Evolutionary conservation across 2,329 filamentous ascomycete species (phyloP).

Genomic region (Talaromyces sp.): DNA sequence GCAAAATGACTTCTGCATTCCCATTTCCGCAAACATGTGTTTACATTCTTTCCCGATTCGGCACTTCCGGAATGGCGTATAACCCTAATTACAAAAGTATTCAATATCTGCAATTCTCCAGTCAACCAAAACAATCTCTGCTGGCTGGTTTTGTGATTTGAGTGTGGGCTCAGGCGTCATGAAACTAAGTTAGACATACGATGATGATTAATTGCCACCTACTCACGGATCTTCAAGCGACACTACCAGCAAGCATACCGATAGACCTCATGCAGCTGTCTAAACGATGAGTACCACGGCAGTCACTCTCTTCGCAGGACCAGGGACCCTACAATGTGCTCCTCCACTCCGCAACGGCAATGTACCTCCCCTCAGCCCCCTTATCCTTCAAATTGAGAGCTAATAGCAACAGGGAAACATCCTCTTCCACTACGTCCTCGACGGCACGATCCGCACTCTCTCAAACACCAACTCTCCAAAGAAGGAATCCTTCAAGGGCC

Average conservation of each 20-base stretch:
- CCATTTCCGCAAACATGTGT: slow-evolving; percentile 19
- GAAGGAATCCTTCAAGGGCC: slow-evolving; percentile 66
- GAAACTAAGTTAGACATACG: neutral
- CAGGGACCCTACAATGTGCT: slow-evolving; percentile 31
- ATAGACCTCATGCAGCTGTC: slow-evolving; percentile 6
- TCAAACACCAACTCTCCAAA: slow-evolving; percentile 63
- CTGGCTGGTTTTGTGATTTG: neutral
- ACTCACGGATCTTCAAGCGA: neutral
- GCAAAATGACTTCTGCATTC: slow-evolving; percentile 12
- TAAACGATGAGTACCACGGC: slow-evolving; percentile 25
- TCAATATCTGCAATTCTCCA: neutral
- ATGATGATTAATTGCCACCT: neutral
- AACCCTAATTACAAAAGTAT: slow-evolving; percentile 13
- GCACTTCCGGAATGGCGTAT: slow-evolving; percentile 18
- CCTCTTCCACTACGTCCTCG: slow-evolving; percentile 36
- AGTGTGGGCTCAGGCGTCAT: neutral
- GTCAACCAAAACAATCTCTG: neutral
- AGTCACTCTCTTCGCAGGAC: slow-evolving; percentile 36
- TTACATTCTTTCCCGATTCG: slow-evolving; percentile 19
- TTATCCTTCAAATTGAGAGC: neutral
- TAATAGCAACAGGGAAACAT: slow-evolving; percentile 28
- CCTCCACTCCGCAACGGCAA: slow-evolving; percentile 29
- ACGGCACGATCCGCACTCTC: slow-evolving; percentile 68
- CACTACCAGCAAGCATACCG: neutral
- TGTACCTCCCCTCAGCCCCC: slow-evolving; percentile 27